Evolutionary conservation across 2,329 filamentous ascomycete species (phyloP).

Genomic region (Neopestalotiopsis sp.): DNA sequence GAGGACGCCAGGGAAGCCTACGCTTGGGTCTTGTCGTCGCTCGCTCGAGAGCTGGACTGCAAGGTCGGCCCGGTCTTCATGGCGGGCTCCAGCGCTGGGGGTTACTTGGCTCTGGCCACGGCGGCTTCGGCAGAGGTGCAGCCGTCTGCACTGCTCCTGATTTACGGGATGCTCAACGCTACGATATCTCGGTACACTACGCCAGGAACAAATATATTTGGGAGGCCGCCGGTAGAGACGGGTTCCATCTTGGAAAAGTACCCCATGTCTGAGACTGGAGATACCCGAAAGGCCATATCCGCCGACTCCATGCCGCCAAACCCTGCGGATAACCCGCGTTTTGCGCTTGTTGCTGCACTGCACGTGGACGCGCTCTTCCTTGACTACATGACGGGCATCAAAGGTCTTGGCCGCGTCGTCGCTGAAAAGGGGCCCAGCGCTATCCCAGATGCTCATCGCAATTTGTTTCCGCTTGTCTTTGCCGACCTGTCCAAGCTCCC

Average conservation of each 20-base stretch:
- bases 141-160: constrained; percentile 17
- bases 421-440: neutral
- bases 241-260: neutral
- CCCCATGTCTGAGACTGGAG: constrained; percentile 11
- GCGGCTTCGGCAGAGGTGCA: constrained; percentile 4
- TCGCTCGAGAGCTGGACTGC: neutral
- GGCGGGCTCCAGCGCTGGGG: constrained; percentile 22
- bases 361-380: constrained; percentile 22
- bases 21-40: constrained; percentile 18
- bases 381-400: constrained; percentile 22
- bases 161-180: constrained; percentile 22
- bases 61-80: constrained; percentile 16
- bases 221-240: constrained; percentile 8
- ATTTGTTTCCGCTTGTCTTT: constrained; percentile 4
- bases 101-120: constrained; percentile 20
- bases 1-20: constrained; percentile 21
- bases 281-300: constrained; percentile 18
- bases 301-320: constrained; percentile 12
- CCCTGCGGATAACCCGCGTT: constrained; percentile 15
- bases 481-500: constrained; percentile 10
- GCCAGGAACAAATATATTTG: constrained; percentile 20
- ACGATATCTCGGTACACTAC: constrained; percentile 19
- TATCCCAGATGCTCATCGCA: neutral
- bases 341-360: constrained; percentile 13
- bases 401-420: constrained; percentile 10